Percentiles rank a stretch among this genome's conserved stretches.
Conservation (phyloP, 306 rosid species). For the Cyclanthera cordifolia region DNA sequence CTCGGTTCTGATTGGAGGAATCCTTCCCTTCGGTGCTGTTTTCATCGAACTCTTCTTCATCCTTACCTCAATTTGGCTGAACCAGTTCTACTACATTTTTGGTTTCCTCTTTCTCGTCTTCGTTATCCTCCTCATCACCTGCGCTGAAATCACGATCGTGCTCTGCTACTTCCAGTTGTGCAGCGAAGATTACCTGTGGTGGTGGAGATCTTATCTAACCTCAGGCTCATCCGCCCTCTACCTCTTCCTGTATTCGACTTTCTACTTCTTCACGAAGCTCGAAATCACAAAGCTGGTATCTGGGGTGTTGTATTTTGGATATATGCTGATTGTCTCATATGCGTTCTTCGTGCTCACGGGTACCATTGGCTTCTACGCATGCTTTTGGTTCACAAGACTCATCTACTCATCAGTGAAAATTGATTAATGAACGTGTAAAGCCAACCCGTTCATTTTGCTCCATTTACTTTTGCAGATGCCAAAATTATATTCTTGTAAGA, state of each 20-base stretch:
- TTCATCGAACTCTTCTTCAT: slow-evolving; percentile 97
- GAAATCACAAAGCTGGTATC: slow-evolving; percentile 93
- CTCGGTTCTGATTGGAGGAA: slow-evolving; percentile 88
- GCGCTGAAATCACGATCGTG: slow-evolving; percentile 89
- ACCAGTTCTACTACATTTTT: slow-evolving; percentile 95
- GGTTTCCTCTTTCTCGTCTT: slow-evolving; percentile 96
- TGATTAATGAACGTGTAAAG: slow-evolving; percentile 36
- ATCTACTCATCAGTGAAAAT: slow-evolving; percentile 97
- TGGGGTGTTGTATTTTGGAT: slow-evolving; percentile 71
- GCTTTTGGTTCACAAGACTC: slow-evolving; percentile 96
- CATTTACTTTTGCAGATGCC: slow-evolving; percentile 8
- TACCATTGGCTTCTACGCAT: slow-evolving; percentile 87
- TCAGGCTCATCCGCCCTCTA: slow-evolving; percentile 89
- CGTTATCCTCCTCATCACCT: slow-evolving; percentile 71
- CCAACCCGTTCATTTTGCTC: slow-evolving; percentile 10
- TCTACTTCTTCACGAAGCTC: slow-evolving; percentile 99
- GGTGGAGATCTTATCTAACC: slow-evolving; percentile 97
- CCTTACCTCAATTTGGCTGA: slow-evolving; percentile 96
- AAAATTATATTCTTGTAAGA: slow-evolving; percentile 35
- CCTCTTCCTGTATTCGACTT: slow-evolving; percentile 86
- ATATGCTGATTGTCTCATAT: slow-evolving; percentile 89
- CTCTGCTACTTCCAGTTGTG: slow-evolving; percentile 98
- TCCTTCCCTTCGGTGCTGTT: slow-evolving; percentile 94
- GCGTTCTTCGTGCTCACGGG: slow-evolving; percentile 95
- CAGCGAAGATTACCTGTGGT: slow-evolving; percentile 96